Evolutionary conservation across 306 rosid genomes (phyloP).

Genomic region (Calophaca sinica): DNA sequence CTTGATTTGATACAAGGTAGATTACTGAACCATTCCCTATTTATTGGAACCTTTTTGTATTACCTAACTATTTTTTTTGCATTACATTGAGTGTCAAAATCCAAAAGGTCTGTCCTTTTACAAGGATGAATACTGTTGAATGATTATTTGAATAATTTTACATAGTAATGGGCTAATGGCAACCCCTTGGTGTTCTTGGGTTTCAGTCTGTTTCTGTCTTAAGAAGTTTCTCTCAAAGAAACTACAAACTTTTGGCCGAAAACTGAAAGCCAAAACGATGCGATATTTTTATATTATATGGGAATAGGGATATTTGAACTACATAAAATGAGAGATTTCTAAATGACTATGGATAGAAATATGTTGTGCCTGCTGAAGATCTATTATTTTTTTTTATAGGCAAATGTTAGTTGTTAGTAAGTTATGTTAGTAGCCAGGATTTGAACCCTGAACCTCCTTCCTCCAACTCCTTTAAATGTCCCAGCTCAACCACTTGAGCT

Average conservation of each 20-base stretch:
- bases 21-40: conserved; percentile 8
- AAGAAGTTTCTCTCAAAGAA: not conserved
- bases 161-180: conserved; percentile 4
- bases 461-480: too few relatives aligned
- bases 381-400: too few relatives aligned
- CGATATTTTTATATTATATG: not conserved
- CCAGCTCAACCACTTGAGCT: too few relatives aligned
- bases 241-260: not conserved
- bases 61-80: conserved; percentile 7
- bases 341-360: conserved; percentile 1
- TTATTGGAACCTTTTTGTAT: not conserved
- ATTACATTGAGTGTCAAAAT: not conserved
- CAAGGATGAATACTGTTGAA: not conserved
- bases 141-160: conserved; percentile 1
- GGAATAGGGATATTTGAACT: conserved; percentile 14
- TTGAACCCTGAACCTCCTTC: too few relatives aligned
- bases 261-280: not conserved
- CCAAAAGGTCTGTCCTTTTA: not conserved
- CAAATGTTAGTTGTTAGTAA: too few relatives aligned
- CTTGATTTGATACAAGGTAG: conserved; percentile 96
- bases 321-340: conserved; percentile 10
- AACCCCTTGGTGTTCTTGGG: conserved; percentile 2
- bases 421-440: too few relatives aligned
- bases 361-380: conserved; percentile 14
- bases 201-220: conserved; percentile 1